These are phyloP conservation scores for Cryptococcus sp. DNA, from an alignment of 1,284 basidiomycete genomes.

Conservation along the genomic window DNA sequence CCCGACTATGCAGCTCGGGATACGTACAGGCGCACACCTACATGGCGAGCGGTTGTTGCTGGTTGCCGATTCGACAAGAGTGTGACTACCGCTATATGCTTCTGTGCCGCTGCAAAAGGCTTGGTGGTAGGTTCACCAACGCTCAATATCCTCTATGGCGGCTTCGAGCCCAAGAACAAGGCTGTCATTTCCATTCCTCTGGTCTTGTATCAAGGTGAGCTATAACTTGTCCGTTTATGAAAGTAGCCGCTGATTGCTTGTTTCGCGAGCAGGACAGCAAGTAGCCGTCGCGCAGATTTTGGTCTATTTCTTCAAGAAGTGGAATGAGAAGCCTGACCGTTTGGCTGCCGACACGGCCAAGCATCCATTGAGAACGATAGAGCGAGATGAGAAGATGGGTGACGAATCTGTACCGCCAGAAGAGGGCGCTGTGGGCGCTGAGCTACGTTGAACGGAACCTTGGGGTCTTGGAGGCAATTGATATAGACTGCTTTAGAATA, in stretches of 20 bases:
- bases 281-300: slow-evolving; percentile 22
- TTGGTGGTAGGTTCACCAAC: slow-evolving; percentile 31
- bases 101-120: slow-evolving; percentile 34
- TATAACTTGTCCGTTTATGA: background rate
- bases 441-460: too few species aligned
- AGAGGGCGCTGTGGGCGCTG: too few species aligned
- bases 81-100: slow-evolving; percentile 32
- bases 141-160: slow-evolving; percentile 28
- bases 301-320: slow-evolving; percentile 22
- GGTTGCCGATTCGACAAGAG: slow-evolving; percentile 21
- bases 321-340: slow-evolving; percentile 23
- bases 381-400: background rate
- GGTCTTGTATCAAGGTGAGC: slow-evolving; percentile 29
- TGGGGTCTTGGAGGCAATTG: too few species aligned
- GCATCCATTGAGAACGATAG: too few species aligned
- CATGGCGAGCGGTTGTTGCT: slow-evolving; percentile 7
- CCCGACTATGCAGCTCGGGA: background rate
- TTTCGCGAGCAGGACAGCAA: slow-evolving; percentile 18
- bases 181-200: slow-evolving; percentile 29
- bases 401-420: background rate
- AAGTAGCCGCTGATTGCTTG: background rate
- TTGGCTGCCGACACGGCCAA: background rate
- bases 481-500: too few species aligned
- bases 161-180: slow-evolving; percentile 19
- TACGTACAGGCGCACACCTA: background rate